A percentile compares a stretch with the other conserved stretches of the same genome.
Conservation (phyloP, 2,329 filamentous ascomycete species). For the Cadophora sp. region DNA sequence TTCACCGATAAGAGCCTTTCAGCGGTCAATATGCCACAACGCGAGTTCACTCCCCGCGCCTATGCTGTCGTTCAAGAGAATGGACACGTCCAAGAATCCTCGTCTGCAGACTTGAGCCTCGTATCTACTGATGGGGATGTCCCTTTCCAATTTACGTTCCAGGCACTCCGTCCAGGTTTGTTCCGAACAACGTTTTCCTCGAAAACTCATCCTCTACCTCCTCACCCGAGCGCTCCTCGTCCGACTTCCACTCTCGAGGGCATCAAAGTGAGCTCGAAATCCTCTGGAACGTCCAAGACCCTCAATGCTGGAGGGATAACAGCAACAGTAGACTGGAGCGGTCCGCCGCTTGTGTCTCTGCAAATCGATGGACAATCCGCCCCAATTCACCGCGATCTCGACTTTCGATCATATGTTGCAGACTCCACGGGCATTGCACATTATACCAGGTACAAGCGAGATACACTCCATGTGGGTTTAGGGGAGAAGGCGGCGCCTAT, state of each 20-base stretch:
- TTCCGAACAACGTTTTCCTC: slow-evolving; percentile 74
- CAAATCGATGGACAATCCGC: slow-evolving; percentile 55
- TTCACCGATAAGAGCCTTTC: background rate
- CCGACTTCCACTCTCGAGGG: slow-evolving; percentile 44
- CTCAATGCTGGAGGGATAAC: slow-evolving; percentile 56
- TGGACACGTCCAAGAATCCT: slow-evolving; percentile 13
- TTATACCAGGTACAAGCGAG: slow-evolving; percentile 67
- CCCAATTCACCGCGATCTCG: slow-evolving; percentile 67
- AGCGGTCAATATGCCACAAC: slow-evolving; percentile 34
- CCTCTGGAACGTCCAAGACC: slow-evolving; percentile 46
- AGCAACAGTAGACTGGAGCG: slow-evolving; percentile 64
- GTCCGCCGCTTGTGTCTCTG: slow-evolving; percentile 63
- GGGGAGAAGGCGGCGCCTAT: slow-evolving; percentile 78
- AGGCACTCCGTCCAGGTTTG: slow-evolving; percentile 65
- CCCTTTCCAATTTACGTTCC: slow-evolving; percentile 66
- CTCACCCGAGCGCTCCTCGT: slow-evolving; percentile 64
- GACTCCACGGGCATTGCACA: slow-evolving; percentile 68
- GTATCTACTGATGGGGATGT: slow-evolving; percentile 32
- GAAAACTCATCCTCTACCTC: slow-evolving; percentile 65
- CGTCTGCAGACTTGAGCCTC: slow-evolving; percentile 29
- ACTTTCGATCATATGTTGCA: slow-evolving; percentile 68
- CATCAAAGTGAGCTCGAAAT: slow-evolving; percentile 40
- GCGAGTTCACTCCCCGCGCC: slow-evolving; percentile 32
- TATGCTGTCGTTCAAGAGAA: slow-evolving; percentile 32
- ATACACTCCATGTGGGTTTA: slow-evolving; percentile 71